Evolutionary conservation across 1,284 basidiomycete species (phyloP).

Genomic region (Apiotrichum gracile): DNA sequence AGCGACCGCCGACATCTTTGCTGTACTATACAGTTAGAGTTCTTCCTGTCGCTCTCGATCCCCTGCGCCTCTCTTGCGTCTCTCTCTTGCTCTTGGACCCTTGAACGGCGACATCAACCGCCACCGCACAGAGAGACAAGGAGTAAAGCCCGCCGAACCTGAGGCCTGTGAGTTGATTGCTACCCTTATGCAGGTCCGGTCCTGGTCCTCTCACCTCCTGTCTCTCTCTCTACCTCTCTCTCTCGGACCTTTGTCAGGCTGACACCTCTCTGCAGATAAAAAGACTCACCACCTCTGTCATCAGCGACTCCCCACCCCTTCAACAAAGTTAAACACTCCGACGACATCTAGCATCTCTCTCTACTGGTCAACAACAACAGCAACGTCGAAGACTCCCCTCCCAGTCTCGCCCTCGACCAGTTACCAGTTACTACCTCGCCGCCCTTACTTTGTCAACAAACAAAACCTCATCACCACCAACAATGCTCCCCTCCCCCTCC

Average conservation of each 20-base stretch:
- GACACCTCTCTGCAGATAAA: background rate
- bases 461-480: background rate
- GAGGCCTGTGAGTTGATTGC: no score
- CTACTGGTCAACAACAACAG: background rate
- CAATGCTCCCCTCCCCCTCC: constrained; percentile 9
- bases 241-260: no score
- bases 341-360: background rate
- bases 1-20: no score
- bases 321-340: background rate
- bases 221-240: background rate
- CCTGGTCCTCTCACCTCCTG: background rate
- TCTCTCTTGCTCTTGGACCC: no score
- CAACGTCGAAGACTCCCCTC: background rate
- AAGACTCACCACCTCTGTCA: background rate
- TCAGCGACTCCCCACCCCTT: background rate
- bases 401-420: background rate
- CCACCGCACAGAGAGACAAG: no score
- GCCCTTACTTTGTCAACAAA: background rate
- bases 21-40: no score
- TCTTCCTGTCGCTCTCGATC: no score
- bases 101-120: no score
- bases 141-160: no score
- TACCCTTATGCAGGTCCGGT: no score
- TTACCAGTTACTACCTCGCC: background rate
- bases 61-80: no score